Conservation (phyloP, 441 rosid species). For the Bruguiera hainesii region DNA sequence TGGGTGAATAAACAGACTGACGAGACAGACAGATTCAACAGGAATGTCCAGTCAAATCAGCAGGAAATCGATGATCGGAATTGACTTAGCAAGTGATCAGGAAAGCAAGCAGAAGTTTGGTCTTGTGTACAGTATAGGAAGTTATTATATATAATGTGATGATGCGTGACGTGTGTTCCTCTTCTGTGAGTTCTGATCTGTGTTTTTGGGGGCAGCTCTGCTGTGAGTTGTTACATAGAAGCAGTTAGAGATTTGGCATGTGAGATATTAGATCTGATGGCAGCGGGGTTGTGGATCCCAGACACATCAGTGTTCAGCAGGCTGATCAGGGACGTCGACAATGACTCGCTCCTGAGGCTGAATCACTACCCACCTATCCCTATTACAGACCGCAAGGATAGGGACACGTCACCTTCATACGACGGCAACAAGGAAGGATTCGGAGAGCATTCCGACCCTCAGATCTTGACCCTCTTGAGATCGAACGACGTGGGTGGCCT, state of each 20-base stretch:
- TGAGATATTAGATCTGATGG: constrained; percentile 69
- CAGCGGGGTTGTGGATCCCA: constrained; percentile 57
- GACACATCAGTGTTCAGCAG: constrained; percentile 50
- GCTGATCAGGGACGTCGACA: constrained; percentile 56
- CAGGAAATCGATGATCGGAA: background rate
- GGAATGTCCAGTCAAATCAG: constrained; percentile 31
- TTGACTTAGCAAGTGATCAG: background rate
- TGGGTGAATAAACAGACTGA: constrained; percentile 13
- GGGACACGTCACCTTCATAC: constrained; percentile 17
- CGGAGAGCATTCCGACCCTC: constrained; percentile 97
- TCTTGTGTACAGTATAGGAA: too few species aligned
- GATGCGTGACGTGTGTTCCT: background rate
- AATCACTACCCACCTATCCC: constrained; percentile 70
- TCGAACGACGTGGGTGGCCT: constrained; percentile 85
- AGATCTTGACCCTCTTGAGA: constrained; percentile 72
- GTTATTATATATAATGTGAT: background rate
- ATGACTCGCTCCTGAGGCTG: constrained; percentile 65
- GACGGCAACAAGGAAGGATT: constrained; percentile 43
- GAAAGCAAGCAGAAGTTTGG: background rate
- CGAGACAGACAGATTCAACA: constrained; percentile 14
- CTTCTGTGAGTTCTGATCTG: background rate
- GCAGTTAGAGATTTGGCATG: constrained; percentile 66
- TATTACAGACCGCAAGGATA: constrained; percentile 9
- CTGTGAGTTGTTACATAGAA: constrained; percentile 52
- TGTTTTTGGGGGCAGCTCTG: constrained; percentile 46